Evolutionary conservation across 768 basidiomycete species (phyloP), one percentile per base, ranked within the genome.

Genomic region (Lentinula lateritia): DNA sequence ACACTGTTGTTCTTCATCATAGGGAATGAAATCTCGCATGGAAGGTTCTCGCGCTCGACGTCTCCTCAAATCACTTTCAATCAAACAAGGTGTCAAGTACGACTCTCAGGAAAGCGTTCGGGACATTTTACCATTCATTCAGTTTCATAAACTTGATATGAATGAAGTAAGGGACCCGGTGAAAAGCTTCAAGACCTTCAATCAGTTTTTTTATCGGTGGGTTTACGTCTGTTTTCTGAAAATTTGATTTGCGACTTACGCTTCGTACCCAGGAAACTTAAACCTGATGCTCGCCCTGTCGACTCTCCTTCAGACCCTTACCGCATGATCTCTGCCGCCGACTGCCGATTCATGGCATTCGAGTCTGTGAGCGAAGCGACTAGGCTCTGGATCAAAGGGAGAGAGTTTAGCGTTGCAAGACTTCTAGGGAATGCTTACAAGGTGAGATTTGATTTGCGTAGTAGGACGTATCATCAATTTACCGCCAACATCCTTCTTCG

Each of bases 271-370:
- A 88, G 94, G 35, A 95, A 95, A 78, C 85, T 98, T 34, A 97
- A 93, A 70, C 80, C 88, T 0, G 81, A 78, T 9, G 93, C 92
- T 0, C 84, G 96, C 2, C 94, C 92, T 0, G 74, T 90, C 35
- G 87, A 90, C 41, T 72, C 74, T 8, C 89, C 87, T 0, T 82
- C 89, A 0, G 85, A 99, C 70, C 88, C 92, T 0, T 82, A 78
- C 52, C 85, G 88, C 7, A 78, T 96, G 12, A 92, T 98, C 61
- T 90, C 88, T 61, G 87, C 85, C n/a, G 97, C 95, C 1, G 96
- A 99, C 76, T 98, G 92, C 70, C 89, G 96, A n/a, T 81, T 97
- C 63, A 95, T 98, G 89, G 85, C 89, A 1, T 99, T 98, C 72
- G 88, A 92, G 72, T 89, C 86, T 0, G 88, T 97, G 7, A 77